Evolutionary conservation across 2,329 filamentous ascomycete species (phyloP).

Genomic region (Pseudogymnoascus destructans): DNA sequence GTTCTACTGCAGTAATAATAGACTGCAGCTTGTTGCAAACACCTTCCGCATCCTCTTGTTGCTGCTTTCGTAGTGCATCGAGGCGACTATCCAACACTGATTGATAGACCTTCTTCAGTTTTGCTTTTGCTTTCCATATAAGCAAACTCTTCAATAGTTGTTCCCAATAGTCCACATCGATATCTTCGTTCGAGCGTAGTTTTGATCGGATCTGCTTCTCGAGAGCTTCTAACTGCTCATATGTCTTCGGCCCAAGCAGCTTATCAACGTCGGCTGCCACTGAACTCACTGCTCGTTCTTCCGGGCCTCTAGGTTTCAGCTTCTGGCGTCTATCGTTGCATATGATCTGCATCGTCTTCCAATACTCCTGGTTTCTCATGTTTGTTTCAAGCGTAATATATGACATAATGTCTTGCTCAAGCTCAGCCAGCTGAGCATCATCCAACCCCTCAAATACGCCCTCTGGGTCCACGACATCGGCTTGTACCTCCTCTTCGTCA

Average conservation of each 20-base stretch:
- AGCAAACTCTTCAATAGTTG: slow-evolving; percentile 73
- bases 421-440: slow-evolving; percentile 52
- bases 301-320: slow-evolving; percentile 40
- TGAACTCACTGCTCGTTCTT: slow-evolving; percentile 65
- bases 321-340: slow-evolving; percentile 64
- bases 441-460: slow-evolving; percentile 64
- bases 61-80: slow-evolving; percentile 50
- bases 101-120: slow-evolving; percentile 64
- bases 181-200: slow-evolving; percentile 74
- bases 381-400: slow-evolving; percentile 74
- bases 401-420: slow-evolving; percentile 70
- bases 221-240: slow-evolving; percentile 72
- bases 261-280: slow-evolving; percentile 82
- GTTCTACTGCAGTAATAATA: slow-evolving; percentile 30
- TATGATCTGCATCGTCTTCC: slow-evolving; percentile 79
- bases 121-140: slow-evolving; percentile 86
- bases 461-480: slow-evolving; percentile 68
- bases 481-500: slow-evolving; percentile 56
- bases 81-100: slow-evolving; percentile 59
- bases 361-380: slow-evolving; percentile 69
- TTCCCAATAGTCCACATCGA: slow-evolving; percentile 97
- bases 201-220: slow-evolving; percentile 82
- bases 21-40: slow-evolving; percentile 40
- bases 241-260: slow-evolving; percentile 71
- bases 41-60: slow-evolving; percentile 51